Conservation (phyloP, 164 flowering plant species). For the Vitis rotundifolia region DNA sequence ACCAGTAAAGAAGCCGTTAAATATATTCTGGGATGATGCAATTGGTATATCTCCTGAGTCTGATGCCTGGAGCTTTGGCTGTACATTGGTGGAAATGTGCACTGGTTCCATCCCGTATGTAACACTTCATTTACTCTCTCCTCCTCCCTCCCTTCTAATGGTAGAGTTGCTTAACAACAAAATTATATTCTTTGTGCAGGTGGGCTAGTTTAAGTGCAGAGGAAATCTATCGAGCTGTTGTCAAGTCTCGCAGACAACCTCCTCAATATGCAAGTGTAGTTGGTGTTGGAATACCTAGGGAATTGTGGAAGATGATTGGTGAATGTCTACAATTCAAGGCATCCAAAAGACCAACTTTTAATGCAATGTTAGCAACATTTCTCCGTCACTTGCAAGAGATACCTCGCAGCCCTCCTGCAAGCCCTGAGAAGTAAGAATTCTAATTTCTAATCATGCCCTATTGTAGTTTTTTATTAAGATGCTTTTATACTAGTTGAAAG, state of each 20-base stretch:
- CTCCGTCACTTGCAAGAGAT: constrained; percentile 95
- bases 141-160: constrained; percentile 2
- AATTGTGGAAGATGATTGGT: constrained; percentile 99
- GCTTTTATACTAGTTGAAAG: neutral
- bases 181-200: constrained; percentile 44
- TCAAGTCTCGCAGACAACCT: constrained; percentile 73
- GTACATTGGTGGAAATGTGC: constrained; percentile 99
- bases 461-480: neutral
- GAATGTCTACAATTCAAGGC: constrained; percentile 94
- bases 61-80: constrained; percentile 99
- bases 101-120: constrained; percentile 97
- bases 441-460: constrained; percentile 1
- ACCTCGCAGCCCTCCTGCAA: constrained; percentile 93
- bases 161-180: constrained; percentile 4
- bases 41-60: constrained; percentile 92
- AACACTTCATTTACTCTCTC: neutral
- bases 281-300: constrained; percentile 97
- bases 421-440: constrained; percentile 84
- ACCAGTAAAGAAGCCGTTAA: constrained; percentile 82
- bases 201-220: constrained; percentile 95
- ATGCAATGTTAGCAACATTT: constrained; percentile 79
- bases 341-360: constrained; percentile 86
- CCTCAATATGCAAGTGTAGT: constrained; percentile 98
- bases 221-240: constrained; percentile 85
- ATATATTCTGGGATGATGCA: constrained; percentile 91